phyloP scores from a whole-genome alignment of 1,284 basidiomycete genomes.

The Cutaneotrichosporon arboriforme region DNA sequence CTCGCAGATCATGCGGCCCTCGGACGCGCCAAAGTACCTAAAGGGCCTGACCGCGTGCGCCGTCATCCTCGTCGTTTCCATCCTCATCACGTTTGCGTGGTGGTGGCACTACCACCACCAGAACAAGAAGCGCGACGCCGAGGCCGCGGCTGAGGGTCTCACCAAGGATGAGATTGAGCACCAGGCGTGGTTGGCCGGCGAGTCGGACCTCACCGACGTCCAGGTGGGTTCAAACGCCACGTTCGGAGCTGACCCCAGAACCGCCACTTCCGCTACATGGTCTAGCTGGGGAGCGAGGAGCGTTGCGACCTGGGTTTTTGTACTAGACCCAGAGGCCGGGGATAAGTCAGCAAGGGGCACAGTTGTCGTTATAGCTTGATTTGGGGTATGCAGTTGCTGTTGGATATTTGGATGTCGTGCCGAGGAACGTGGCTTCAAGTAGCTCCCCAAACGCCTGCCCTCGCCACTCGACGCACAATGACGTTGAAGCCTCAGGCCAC shows the following conservation, averaged over 20 bases:
- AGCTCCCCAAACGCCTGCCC: no score
- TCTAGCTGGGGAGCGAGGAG: neutral
- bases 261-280: constrained; percentile 10
- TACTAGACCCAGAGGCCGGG: no score
- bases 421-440: no score
- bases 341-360: no score
- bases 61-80: constrained; percentile 9
- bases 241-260: constrained; percentile 1
- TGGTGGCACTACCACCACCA: constrained; percentile 19
- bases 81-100: constrained; percentile 15
- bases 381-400: no score
- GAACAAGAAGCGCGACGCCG: constrained; percentile 24
- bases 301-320: no score
- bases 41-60: constrained; percentile 19
- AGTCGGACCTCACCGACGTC: constrained; percentile 27
- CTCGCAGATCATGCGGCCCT: constrained; percentile 20
- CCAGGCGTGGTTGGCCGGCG: constrained; percentile 21
- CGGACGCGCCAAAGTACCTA: constrained; percentile 21
- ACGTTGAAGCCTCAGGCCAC: no score
- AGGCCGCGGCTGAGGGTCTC: constrained; percentile 15
- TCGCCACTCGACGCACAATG: no score
- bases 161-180: constrained; percentile 23
- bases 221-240: neutral
- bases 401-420: no score
- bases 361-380: no score